Conservation (phyloP, 148 eudicot genomes). For the Rheum nobile region DNA sequence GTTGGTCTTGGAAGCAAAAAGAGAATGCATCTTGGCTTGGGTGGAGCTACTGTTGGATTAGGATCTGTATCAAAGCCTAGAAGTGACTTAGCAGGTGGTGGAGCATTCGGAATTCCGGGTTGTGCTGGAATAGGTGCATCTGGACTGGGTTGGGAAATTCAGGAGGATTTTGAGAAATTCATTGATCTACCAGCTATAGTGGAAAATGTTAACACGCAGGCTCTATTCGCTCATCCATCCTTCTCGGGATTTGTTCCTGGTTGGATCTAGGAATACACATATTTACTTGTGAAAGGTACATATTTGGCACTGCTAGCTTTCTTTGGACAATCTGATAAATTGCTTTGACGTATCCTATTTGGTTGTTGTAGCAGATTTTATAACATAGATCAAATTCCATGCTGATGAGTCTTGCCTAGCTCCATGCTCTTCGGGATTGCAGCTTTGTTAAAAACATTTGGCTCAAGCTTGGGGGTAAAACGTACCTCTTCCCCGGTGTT, state of each 20-base stretch:
- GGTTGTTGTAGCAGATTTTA: background rate
- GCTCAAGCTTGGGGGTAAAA: no score
- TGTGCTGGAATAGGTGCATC: slow-evolving; percentile 65
- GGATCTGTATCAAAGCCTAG: slow-evolving; percentile 42
- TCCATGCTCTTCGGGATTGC: no score
- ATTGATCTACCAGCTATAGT: slow-evolving; percentile 78
- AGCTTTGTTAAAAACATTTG: no score
- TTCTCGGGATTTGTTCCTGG: slow-evolving; percentile 82
- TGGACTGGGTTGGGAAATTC: slow-evolving; percentile 80
- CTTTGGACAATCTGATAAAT: no score
- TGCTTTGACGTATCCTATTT: no score
- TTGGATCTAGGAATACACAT: slow-evolving; percentile 88
- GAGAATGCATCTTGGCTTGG: slow-evolving; percentile 66
- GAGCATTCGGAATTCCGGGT: slow-evolving; percentile 64
- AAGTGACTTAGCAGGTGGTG: slow-evolving; percentile 44
- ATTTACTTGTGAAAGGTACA: slow-evolving; percentile 94
- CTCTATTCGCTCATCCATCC: slow-evolving; percentile 92
- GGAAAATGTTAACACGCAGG: slow-evolving; percentile 53
- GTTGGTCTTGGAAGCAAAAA: slow-evolving; percentile 58
- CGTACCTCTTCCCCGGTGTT: no score
- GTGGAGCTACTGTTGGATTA: slow-evolving; percentile 68
- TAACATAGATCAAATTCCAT: background rate
- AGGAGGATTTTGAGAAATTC: slow-evolving; percentile 69
- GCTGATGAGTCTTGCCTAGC: no score
- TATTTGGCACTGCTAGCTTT: background rate